Evolutionary conservation across 2,329 filamentous ascomycete genomes (phyloP).

Genomic region (Neonectria ditissima): DNA sequence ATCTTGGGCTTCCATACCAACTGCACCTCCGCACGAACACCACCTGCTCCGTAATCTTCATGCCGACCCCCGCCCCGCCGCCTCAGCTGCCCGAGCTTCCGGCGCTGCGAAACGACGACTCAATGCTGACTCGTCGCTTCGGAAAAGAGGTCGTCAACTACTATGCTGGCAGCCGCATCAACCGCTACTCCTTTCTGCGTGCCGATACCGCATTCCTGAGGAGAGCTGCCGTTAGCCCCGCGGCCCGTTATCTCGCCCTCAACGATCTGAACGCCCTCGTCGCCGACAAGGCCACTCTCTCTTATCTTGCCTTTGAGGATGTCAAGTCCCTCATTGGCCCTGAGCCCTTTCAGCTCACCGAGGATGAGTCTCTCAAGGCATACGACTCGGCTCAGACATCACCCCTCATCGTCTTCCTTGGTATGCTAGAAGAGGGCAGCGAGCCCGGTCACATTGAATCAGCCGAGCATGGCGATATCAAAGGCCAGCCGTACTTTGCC

Average conservation of each 20-base stretch:
- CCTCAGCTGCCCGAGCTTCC: conserved; percentile 58
- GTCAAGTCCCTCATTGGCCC: conserved; percentile 77
- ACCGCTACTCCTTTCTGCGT: conserved; percentile 83
- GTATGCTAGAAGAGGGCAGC: conserved; percentile 77
- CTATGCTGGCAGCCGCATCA: conserved; percentile 82
- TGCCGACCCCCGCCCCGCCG: conserved; percentile 47
- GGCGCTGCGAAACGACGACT: conserved; percentile 61
- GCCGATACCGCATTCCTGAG: conserved; percentile 77
- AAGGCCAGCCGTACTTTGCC: conserved; percentile 87
- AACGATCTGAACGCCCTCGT: conserved; percentile 82
- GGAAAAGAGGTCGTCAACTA: conserved; percentile 86
- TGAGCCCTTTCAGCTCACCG: conserved; percentile 76
- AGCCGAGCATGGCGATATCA: conserved; percentile 73
- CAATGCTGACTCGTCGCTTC: conserved; percentile 81
- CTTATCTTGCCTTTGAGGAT: conserved; percentile 76
- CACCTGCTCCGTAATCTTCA: conserved; percentile 8
- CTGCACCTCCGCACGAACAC: not conserved
- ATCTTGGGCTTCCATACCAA: not conserved
- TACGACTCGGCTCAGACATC: conserved; percentile 78
- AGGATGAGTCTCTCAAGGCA: conserved; percentile 77
- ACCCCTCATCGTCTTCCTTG: conserved; percentile 85
- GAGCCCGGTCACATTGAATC: conserved; percentile 46
- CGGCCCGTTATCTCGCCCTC: conserved; percentile 80
- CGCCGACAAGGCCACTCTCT: conserved; percentile 66
- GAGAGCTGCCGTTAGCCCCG: conserved; percentile 73